Conservation (phyloP, 2,329 filamentous ascomycete genomes). For the Arthrobotrys iridis region DNA sequence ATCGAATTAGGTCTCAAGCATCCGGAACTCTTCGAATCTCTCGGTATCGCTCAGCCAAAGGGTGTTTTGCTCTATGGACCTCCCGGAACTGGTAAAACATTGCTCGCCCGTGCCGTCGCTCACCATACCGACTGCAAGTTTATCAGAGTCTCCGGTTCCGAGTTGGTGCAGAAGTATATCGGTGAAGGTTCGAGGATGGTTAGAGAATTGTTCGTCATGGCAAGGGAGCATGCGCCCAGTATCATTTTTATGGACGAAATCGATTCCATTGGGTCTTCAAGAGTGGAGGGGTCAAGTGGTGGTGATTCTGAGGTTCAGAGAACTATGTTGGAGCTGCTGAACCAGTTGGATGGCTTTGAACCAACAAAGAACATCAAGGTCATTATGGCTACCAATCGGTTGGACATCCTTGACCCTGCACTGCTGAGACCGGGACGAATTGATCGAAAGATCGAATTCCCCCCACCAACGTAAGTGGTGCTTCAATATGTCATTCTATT, state of each 20-base stretch:
- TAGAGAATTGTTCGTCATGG: constrained; percentile 98
- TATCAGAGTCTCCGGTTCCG: constrained; percentile 94
- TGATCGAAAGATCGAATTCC: constrained; percentile 98
- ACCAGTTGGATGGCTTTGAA: constrained; percentile 98
- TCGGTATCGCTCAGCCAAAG: constrained; percentile 97
- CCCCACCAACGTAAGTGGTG: constrained; percentile 78
- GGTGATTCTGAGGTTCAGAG: constrained; percentile 98
- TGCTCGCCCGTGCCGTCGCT: constrained; percentile 92
- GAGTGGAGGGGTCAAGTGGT: constrained; percentile 92
- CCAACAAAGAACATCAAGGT: constrained; percentile 99
- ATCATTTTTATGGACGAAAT: constrained; percentile 99
- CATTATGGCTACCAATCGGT: constrained; percentile 98
- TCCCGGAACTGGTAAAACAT: constrained; percentile 95
- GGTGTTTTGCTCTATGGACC: constrained; percentile 96
- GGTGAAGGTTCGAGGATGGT: constrained; percentile 98
- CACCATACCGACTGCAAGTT: constrained; percentile 99
- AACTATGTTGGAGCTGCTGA: constrained; percentile 97
- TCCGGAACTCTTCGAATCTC: constrained; percentile 97
- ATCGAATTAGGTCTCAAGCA: constrained; percentile 99
- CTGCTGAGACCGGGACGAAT: constrained; percentile 95
- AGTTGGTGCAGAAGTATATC: constrained; percentile 99
- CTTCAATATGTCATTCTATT: background rate
- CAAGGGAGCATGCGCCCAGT: constrained; percentile 93
- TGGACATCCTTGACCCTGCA: constrained; percentile 96
- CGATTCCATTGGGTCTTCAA: constrained; percentile 96